Conservation (phyloP, 2,329 filamentous ascomycete species). For the Metarhizium humberi region DNA sequence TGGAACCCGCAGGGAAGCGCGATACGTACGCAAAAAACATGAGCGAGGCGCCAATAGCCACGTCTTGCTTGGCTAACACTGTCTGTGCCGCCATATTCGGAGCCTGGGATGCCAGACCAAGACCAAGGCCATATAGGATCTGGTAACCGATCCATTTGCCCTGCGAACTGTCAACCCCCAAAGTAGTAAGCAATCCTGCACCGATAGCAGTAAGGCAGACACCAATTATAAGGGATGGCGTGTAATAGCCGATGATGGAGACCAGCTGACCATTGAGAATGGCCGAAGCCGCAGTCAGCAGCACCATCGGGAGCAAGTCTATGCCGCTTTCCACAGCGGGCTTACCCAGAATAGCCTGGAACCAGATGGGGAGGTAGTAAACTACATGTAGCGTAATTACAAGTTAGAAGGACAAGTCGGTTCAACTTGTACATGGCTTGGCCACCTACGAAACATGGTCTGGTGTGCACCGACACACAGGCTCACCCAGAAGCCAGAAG, state of each 20-base stretch:
- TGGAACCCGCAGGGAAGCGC: neutral
- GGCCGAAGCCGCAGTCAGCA: constrained; percentile 6
- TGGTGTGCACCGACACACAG: constrained; percentile 16
- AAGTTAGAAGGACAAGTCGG: constrained; percentile 27
- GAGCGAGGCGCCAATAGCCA: constrained; percentile 31
- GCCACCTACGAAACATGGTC: constrained; percentile 7
- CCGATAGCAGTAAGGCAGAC: constrained; percentile 22
- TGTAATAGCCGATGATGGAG: constrained; percentile 27
- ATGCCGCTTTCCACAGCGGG: constrained; percentile 15
- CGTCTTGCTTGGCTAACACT: constrained; percentile 17
- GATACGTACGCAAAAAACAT: constrained; percentile 21
- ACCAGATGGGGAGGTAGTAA: constrained; percentile 41
- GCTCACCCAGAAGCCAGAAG: constrained; percentile 21
- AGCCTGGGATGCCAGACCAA: constrained; percentile 33
- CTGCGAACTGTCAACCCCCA: constrained; percentile 9
- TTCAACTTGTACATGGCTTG: constrained; percentile 11
- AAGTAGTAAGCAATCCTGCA: constrained; percentile 30
- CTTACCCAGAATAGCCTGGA: constrained; percentile 32
- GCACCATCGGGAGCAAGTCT: constrained; percentile 12
- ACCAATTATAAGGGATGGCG: constrained; percentile 24
- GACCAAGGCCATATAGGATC: constrained; percentile 33
- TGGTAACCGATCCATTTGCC: constrained; percentile 17
- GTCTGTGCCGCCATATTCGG: constrained; percentile 33
- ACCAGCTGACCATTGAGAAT: constrained; percentile 15
- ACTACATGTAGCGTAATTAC: constrained; percentile 16